Conservation (phyloP, 2,329 filamentous ascomycete species). For the Pseudogymnoascus sp. region DNA sequence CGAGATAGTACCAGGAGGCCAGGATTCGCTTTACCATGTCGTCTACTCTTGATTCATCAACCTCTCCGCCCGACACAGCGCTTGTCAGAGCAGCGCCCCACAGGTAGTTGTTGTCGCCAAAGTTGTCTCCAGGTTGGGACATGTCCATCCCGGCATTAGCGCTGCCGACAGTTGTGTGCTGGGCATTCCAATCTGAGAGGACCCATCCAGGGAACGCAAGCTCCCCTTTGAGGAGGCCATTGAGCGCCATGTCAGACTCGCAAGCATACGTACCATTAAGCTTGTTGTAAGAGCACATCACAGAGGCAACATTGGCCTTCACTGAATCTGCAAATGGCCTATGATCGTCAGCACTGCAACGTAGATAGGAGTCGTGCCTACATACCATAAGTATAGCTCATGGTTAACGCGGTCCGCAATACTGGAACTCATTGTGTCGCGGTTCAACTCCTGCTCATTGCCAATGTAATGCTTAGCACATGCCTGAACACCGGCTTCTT, state of each 20-base stretch:
- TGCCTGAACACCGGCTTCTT: slow-evolving; percentile 42
- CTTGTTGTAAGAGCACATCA: slow-evolving; percentile 70
- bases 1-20: slow-evolving; percentile 50
- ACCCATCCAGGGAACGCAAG: slow-evolving; percentile 69
- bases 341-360: slow-evolving; percentile 17
- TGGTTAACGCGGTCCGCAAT: slow-evolving; percentile 59
- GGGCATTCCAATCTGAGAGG: slow-evolving; percentile 67
- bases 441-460: slow-evolving; percentile 60
- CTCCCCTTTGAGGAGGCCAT: slow-evolving; percentile 57
- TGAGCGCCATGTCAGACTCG: slow-evolving; percentile 52
- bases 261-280: slow-evolving; percentile 62
- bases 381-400: slow-evolving; percentile 53
- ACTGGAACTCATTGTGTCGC: slow-evolving; percentile 45
- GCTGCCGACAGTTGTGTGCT: slow-evolving; percentile 59
- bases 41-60: slow-evolving; percentile 52
- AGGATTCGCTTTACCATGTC: slow-evolving; percentile 60
- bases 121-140: slow-evolving; percentile 67
- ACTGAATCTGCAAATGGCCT: slow-evolving; percentile 60
- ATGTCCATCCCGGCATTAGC: slow-evolving; percentile 65
- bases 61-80: slow-evolving; percentile 46
- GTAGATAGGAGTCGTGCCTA: background rate
- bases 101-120: slow-evolving; percentile 39
- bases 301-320: slow-evolving; percentile 51
- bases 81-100: slow-evolving; percentile 47
- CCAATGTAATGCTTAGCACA: slow-evolving; percentile 53